phyloP scores from a whole-genome alignment of 1,284 basidiomycete species.

The Anthracocystis walkeri region DNA sequence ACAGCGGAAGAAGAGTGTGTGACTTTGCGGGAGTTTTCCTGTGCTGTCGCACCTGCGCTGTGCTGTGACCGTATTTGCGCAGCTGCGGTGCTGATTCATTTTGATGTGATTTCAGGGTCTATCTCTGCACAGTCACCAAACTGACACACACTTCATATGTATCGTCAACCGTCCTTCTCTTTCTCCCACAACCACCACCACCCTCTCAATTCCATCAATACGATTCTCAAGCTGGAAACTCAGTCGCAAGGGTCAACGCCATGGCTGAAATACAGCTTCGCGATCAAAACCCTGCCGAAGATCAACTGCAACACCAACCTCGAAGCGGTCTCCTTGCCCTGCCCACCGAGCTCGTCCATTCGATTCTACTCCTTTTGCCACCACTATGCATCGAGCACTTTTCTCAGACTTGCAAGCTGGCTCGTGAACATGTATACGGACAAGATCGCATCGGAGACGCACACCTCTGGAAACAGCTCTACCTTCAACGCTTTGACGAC shows the following conservation, averaged over 20 bases:
- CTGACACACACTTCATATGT: not conserved
- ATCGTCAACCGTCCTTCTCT: not conserved
- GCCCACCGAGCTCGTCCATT: conserved; percentile 42
- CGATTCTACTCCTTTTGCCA: conserved; percentile 30
- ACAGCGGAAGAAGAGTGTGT: not conserved
- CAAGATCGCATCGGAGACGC: conserved; percentile 15
- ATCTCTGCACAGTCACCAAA: conserved; percentile 1
- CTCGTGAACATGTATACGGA: conserved; percentile 39
- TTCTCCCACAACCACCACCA: not conserved
- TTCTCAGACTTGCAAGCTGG: conserved; percentile 45
- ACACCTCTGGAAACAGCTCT: conserved; percentile 48
- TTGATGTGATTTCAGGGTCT: not conserved
- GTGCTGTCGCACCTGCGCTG: not conserved
- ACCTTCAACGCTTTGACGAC: conserved; percentile 38
- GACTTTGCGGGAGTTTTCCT: not conserved
- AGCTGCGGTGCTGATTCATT: conserved; percentile 7
- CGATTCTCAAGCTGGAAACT: too few relatives aligned
- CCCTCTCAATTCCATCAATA: not conserved
- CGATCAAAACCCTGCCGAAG: not conserved
- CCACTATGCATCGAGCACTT: conserved; percentile 47
- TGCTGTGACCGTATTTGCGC: not conserved
- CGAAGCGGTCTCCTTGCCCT: conserved; percentile 25
- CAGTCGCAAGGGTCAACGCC: not conserved
- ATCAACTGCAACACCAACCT: not conserved
- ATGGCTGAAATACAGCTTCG: conserved; percentile 1